These are phyloP conservation scores for Linnemannia elongata DNA, from an alignment of 192 early-diverging fungal species.

Conservation along the genomic window DNA sequence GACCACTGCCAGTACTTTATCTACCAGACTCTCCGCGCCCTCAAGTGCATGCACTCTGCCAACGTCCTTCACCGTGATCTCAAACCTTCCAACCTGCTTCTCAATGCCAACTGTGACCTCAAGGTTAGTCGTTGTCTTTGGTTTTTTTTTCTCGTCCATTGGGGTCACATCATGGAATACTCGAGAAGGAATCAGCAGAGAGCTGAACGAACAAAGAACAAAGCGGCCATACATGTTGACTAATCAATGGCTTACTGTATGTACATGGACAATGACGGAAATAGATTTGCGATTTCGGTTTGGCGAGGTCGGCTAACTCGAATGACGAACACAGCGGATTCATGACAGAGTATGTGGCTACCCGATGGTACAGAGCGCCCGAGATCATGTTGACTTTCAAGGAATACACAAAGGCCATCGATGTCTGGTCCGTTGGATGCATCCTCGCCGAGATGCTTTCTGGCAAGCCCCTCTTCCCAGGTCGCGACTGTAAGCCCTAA, in stretches of 20 bases:
- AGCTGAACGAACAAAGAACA: not conserved
- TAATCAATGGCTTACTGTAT: not conserved
- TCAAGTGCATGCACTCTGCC: constrained; percentile 99
- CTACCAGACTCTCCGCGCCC: constrained; percentile 95
- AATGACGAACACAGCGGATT: constrained; percentile 87
- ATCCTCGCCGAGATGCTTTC: constrained; percentile 89
- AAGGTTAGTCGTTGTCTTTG: constrained; percentile 60
- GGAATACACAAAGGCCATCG: constrained; percentile 98
- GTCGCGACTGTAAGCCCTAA: constrained; percentile 72
- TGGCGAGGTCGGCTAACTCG: constrained; percentile 92
- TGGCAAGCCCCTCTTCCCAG: constrained; percentile 85
- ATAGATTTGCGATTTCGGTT: constrained; percentile 98
- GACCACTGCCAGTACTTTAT: constrained; percentile 99
- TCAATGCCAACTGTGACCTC: constrained; percentile 94
- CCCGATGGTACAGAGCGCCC: constrained; percentile 95
- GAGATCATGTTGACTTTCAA: constrained; percentile 98
- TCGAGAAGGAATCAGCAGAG: not conserved
- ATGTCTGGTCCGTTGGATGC: constrained; percentile 94
- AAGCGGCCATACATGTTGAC: not conserved
- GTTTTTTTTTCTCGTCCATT: not conserved
- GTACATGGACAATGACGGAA: not conserved
- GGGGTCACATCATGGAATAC: too few species aligned
- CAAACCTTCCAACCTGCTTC: constrained; percentile 92
- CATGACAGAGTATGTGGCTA: constrained; percentile 97
- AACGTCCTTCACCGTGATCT: constrained; percentile 98